Conservation (phyloP, 306 rosid species). For the Ormosia semicastrata region DNA sequence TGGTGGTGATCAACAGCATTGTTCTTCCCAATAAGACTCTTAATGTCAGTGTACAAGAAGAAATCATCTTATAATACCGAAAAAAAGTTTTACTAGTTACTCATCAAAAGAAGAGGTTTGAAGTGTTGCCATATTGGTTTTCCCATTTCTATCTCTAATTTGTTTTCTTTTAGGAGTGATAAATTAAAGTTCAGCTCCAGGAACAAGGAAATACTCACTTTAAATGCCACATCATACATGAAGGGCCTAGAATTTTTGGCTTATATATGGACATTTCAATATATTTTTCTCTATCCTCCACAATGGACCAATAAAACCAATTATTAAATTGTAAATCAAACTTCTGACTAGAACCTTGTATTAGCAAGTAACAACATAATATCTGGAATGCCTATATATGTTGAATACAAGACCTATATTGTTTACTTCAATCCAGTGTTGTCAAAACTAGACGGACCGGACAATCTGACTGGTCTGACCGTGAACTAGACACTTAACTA, state of each 20-base stretch:
- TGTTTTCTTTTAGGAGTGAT: conserved; percentile 6
- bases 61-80: conserved; percentile 65
- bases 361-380: not conserved
- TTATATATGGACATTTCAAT: not conserved
- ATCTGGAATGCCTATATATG: not conserved
- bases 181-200: conserved; percentile 5
- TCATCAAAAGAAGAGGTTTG: conserved; percentile 16
- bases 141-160: not conserved
- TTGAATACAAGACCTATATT: not conserved
- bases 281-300: not conserved
- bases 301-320: not conserved
- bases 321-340: conserved; percentile 2
- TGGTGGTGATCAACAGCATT: conserved; percentile 80
- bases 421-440: not conserved
- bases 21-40: conserved; percentile 93
- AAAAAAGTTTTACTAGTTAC: not conserved
- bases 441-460: not conserved
- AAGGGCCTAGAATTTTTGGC: conserved; percentile 16
- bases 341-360: not conserved
- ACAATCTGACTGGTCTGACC: too few relatives aligned
- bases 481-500: too few relatives aligned
- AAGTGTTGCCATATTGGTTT: not conserved
- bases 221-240: not conserved
- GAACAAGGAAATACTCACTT: not conserved
- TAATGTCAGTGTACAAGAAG: conserved; percentile 87